These are phyloP conservation scores for Pleurotus djamor DNA, from an alignment of 768 basidiomycete species.

Conservation along the genomic window DNA sequence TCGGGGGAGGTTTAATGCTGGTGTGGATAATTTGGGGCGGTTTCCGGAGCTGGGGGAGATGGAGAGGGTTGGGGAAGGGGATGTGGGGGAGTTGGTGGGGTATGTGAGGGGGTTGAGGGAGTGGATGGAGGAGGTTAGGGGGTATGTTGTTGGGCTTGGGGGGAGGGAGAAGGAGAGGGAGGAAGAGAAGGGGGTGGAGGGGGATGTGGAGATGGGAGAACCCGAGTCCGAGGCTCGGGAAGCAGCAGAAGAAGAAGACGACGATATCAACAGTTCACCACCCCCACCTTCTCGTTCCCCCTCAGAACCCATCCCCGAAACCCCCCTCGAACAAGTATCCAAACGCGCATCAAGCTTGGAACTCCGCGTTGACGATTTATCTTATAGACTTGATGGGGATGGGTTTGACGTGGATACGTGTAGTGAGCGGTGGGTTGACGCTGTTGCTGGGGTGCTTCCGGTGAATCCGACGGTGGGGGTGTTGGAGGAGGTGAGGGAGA, in stretches of 20 bases:
- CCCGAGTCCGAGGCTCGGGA: too few species aligned
- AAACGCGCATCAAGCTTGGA: background rate
- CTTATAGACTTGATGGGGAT: background rate
- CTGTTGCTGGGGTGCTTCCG: background rate
- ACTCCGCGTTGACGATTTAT: background rate
- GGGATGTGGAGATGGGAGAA: too few species aligned
- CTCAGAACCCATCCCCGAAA: too few species aligned
- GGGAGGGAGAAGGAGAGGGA: too few species aligned
- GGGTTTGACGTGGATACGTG: background rate
- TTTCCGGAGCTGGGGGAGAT: background rate
- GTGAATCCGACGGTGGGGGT: background rate
- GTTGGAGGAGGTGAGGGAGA: background rate
- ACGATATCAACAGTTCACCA: background rate
- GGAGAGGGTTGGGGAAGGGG: background rate
- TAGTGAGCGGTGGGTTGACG: background rate
- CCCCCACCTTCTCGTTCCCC: background rate
- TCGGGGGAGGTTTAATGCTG: background rate
- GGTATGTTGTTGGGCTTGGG: background rate
- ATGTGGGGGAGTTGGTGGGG: background rate
- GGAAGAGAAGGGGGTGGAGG: too few species aligned
- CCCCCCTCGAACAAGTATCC: background rate
- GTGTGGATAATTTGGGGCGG: background rate
- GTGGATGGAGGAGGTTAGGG: background rate
- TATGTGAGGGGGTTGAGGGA: background rate
- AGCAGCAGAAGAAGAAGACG: too few species aligned